phyloP scores from a whole-genome alignment of 441 rosid species.

The Geranium incanum region DNA sequence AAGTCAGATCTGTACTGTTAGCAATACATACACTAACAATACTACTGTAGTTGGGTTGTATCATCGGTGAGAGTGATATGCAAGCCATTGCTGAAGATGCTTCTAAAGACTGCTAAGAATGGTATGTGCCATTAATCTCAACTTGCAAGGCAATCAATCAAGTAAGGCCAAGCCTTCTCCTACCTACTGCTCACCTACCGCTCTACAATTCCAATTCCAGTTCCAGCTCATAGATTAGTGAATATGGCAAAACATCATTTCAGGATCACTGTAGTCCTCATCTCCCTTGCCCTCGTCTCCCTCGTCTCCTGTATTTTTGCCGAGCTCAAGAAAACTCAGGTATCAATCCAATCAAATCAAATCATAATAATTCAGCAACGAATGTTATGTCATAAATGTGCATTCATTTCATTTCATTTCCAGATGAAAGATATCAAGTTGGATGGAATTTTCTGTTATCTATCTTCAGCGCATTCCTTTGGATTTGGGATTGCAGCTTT shows the following conservation, averaged over 20 bases:
- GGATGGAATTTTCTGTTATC: constrained; percentile 54
- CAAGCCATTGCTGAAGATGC: neutral
- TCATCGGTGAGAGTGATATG: too few species aligned
- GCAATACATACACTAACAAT: too few species aligned
- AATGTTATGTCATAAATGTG: neutral
- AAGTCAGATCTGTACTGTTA: too few species aligned
- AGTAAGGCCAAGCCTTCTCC: neutral
- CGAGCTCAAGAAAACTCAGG: constrained; percentile 58
- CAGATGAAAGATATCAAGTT: constrained; percentile 50
- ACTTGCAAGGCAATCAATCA: neutral
- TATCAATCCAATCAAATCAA: constrained; percentile 9
- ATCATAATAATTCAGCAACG: neutral
- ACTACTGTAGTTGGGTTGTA: too few species aligned
- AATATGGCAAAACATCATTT: constrained; percentile 31
- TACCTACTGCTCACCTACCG: neutral
- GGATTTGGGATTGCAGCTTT: constrained; percentile 49
- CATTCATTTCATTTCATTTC: neutral
- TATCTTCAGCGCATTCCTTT: constrained; percentile 45
- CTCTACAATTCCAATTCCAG: too few species aligned
- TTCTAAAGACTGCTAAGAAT: neutral
- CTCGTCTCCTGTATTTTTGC: constrained; percentile 46
- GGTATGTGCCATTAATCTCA: neutral
- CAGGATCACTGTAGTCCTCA: constrained; percentile 24
- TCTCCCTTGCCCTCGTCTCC: constrained; percentile 42
- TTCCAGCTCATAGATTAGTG: too few species aligned